Evolutionary conservation across 441 rosid genomes (phyloP).

Genomic region (Eruca vesicaria): DNA sequence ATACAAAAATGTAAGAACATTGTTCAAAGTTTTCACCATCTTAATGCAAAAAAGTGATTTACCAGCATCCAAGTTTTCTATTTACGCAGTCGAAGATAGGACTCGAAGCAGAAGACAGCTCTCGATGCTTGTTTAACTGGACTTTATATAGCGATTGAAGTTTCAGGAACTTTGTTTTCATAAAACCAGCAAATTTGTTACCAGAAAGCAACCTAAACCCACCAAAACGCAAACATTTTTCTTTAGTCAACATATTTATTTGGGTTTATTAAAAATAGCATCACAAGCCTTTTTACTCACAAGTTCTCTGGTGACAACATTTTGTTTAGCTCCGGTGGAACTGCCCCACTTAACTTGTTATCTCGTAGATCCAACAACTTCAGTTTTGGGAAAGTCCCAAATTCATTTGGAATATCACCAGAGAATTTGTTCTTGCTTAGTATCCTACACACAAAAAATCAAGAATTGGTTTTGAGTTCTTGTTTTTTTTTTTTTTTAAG

Average conservation of each 20-base stretch:
- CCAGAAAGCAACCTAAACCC: slow-evolving; percentile 56
- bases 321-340: slow-evolving; percentile 56
- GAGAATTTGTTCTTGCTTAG: slow-evolving; percentile 53
- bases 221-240: not conserved
- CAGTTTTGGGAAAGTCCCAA: slow-evolving; percentile 50
- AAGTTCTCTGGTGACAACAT: slow-evolving; percentile 49
- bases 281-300: slow-evolving; percentile 43
- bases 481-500: not conserved
- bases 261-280: not conserved
- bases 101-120: slow-evolving; percentile 18
- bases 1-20: not conserved
- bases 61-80: slow-evolving; percentile 60
- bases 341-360: slow-evolving; percentile 56
- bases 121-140: slow-evolving; percentile 47
- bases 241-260: slow-evolving; percentile 1
- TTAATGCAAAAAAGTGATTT: slow-evolving; percentile 13
- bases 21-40: not conserved
- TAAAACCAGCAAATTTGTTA: slow-evolving; percentile 53
- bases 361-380: slow-evolving; percentile 66
- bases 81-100: slow-evolving; percentile 36
- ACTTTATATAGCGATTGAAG: slow-evolving; percentile 48
- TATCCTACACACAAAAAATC: slow-evolving; percentile 34
- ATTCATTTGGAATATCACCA: slow-evolving; percentile 65
- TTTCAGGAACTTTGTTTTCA: slow-evolving; percentile 43
- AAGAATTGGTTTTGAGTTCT: slow-evolving; percentile 10